Base-by-base conservation (phyloP, 1,284 basidiomycete genomes). In the Heterobasidion irregulare region DNA sequence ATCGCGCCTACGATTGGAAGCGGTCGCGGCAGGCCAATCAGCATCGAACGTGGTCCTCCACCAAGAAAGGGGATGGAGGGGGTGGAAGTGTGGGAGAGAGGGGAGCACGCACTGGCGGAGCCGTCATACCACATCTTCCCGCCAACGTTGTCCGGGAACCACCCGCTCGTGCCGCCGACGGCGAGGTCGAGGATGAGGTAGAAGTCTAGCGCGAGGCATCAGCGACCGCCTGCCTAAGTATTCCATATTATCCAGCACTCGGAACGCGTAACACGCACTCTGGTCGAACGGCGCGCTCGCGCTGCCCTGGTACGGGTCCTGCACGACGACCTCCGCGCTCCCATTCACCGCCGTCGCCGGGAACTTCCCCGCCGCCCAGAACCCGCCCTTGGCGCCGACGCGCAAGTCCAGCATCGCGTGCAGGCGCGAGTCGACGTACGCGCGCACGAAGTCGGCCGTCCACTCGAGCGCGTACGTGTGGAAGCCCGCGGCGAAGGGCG, bases 111-210 rank as follows among this genome's bases (percentile, higher is more conserved):
- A 84, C 82, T 79, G 49, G 59, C 68, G 2, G 85, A 86, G 50
- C 76, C 75, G 67, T 92, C 87, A 55, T 83, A 73, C 92, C 92
- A 94, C 32, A 87, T 84, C 71, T 93, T 94, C 56, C 78, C 76
- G 53, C 81, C 82, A 13, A 80, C 69, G 35, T 75, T 75, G 64
- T 93, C 90, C 13, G 86, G 86, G 79, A 94, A 94, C 87, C 88
- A 94, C 16, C 92, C 92, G 63, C 86, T 90, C 35, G 89, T 93
- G 6, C 89, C 88, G 5, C 92, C 92, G 18, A 84, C 87, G 7
- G 86, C 90, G 50, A 94, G 78, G 67, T 90, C 79, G 63, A 94
- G 71, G 61, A 92, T 83, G 44, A 94, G 72, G 70, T 91, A 93
- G 72, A 94, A 94, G 15, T 78, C 87, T 89, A 26, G 10, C 26